Base-by-base conservation (phyloP, 108 stramenopile genomes). In the Nitzschia sp. region DNA sequence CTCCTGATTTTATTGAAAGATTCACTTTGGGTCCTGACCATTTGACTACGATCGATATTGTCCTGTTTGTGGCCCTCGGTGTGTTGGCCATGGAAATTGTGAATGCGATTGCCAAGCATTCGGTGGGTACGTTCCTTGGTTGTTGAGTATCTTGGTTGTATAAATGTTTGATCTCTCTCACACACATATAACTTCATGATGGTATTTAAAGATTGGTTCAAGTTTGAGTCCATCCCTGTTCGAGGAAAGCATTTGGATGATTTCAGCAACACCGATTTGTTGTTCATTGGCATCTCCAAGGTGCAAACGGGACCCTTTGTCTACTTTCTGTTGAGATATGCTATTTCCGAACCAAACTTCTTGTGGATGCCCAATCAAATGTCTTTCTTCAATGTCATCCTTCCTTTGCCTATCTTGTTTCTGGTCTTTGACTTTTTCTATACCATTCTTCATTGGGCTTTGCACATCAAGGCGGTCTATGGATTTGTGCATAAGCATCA, bases 401-500 rank as follows among this genome's bases (percentile, higher is more conserved):
- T 69, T 19, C 91, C 95, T 3, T 29, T 96, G 0, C 79, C 92
- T 5, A 60, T 89, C 24, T 77, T 95, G 40, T 97, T 92, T 75
- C 72, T 97, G 26, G 80, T 87, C 56, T 98, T 95, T 73, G 98
- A 98, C 77, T 88, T 97, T 57, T 89, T 94, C 77, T 98, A 98
- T 80, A 95, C 92, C 6, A 77, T 87, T 17, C 80, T 98, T 37
- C 98, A 98, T 60, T 90, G 94, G 76, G 72, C 83, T 10, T 79
- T 98, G 14, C 98, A 98, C 75, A 69, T 93, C 22, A 90, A 92
- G 54, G 72, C 86, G 6, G 59, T 97, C 5, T 98, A 98, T 69
- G 79, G 80, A 2, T 82, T 73, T 69, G 80, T 98, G 51, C 98
- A 98, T 87, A 98, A 97, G 80, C 98, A 98, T 80, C 98, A 98